Evolutionary conservation across 768 basidiomycete species (phyloP).

Genomic region (Pulveroboletus sp.): DNA sequence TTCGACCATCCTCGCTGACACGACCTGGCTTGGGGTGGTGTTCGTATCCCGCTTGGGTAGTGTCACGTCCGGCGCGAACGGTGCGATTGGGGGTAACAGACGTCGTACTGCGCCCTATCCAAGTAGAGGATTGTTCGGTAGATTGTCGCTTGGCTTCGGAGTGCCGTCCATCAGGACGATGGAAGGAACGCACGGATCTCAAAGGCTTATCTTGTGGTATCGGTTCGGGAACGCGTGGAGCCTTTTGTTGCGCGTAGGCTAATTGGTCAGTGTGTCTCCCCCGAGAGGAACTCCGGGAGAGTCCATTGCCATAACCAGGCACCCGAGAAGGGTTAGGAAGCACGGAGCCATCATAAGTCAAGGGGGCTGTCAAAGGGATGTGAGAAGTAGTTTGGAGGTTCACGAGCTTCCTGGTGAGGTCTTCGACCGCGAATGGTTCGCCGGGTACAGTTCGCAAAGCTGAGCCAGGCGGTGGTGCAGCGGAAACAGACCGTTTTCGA

Average conservation of each 20-base stretch:
- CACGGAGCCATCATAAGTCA: conserved; percentile 9
- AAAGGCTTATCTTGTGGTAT: conserved; percentile 31
- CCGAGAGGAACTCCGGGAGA: conserved; percentile 24
- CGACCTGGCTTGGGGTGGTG: conserved; percentile 17
- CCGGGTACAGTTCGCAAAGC: conserved; percentile 33
- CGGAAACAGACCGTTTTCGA: conserved; percentile 33
- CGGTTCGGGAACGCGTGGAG: conserved; percentile 18
- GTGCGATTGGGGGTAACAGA: conserved; percentile 13
- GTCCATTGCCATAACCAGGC: conserved; percentile 5
- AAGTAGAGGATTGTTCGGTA: conserved; percentile 26
- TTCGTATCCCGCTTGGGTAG: conserved; percentile 14
- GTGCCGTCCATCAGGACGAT: conserved; percentile 40
- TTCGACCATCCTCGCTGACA: conserved; percentile 27
- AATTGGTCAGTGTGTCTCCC: conserved; percentile 12
- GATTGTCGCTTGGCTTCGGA: conserved; percentile 36
- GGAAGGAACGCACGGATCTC: conserved; percentile 61
- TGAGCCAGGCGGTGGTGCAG: conserved; percentile 17
- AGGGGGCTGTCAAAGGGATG: conserved; percentile 7
- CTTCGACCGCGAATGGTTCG: conserved; percentile 50
- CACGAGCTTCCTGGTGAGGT: conserved; percentile 56
- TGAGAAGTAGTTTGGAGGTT: conserved; percentile 40
- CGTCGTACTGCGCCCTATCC: conserved; percentile 39
- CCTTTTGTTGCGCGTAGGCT: conserved; percentile 18
- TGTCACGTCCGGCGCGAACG: conserved; percentile 16
- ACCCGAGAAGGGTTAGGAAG: conserved; percentile 9